These are phyloP conservation scores for Verbena officinalis DNA, from an alignment of 257 asterid species.

Conservation along the genomic window DNA sequence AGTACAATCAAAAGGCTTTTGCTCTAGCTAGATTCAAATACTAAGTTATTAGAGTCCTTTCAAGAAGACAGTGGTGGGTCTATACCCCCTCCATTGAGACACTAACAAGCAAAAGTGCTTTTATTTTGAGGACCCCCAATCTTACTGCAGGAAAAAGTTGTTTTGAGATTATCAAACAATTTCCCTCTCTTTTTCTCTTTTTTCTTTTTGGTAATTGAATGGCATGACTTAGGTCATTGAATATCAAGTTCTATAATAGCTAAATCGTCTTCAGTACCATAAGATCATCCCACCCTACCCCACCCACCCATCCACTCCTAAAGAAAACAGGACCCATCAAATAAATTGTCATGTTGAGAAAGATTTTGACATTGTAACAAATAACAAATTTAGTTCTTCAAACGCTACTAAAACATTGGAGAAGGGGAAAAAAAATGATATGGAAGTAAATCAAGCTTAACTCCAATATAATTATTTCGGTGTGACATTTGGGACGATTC, in stretches of 20 bases:
- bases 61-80: slow-evolving; percentile 37
- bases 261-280: slow-evolving; percentile 17
- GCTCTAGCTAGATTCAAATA: slow-evolving; percentile 11
- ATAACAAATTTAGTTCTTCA: neutral
- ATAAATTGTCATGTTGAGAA: neutral
- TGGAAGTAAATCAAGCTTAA: neutral
- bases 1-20: slow-evolving; percentile 24
- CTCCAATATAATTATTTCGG: neutral
- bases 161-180: slow-evolving; percentile 20
- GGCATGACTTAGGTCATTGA: slow-evolving; percentile 15
- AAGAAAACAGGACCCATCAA: neutral
- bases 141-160: slow-evolving; percentile 27
- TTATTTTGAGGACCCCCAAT: slow-evolving; percentile 33
- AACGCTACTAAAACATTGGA: neutral
- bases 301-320: neutral
- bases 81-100: slow-evolving; percentile 22
- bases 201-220: neutral
- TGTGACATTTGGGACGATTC: neutral
- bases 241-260: slow-evolving; percentile 15
- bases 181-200: too few relatives aligned
- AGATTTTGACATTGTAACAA: neutral
- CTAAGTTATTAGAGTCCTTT: slow-evolving; percentile 30
- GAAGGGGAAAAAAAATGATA: neutral
- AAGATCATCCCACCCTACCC: too few relatives aligned
- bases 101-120: slow-evolving; percentile 29